Evolutionary conservation across 768 basidiomycete genomes (phyloP), one percentile per base, ranked within the genome.

Genomic region (Obba rivulosa): DNA sequence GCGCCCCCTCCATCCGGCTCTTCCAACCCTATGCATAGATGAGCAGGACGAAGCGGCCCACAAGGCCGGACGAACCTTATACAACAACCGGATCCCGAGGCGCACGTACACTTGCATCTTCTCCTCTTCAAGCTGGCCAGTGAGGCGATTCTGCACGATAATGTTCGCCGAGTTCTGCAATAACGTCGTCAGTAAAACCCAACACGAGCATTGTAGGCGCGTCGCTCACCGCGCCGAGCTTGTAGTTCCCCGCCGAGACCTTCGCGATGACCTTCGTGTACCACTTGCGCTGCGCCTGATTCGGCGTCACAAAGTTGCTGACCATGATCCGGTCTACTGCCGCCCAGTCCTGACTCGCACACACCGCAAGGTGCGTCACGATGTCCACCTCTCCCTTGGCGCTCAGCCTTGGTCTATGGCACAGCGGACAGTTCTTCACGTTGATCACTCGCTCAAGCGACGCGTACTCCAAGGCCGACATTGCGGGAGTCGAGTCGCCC

Each of bases 31-130:
- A 50, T 8, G 49, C 20, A 18, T 51, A 35, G n/a, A 14, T 17
- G 34, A 54, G 25, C 44, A 44, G 51, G 25, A 45, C 43, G 21
- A 24, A 22, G 3, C 8, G 11, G 10, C 42, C 11, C 14, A 18
- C 31, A 43, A 38, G 13, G 31, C 20, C 44, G 38, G 20, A 18
- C 22, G 31, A 24, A 76, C 82, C 77, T 88, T 90, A 75, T 98
- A 99, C 51, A 97, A 64, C 49, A 99, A 61, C 22, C 95, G 75
- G 59, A 99, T 99, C 2, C 95, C 95, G 14, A 99, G 69, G 34
- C 94, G 73, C 0, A 97, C 92, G 62, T 96, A 97, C 11, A 83
- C 82, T 60, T 93, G 86, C 92, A 97, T 99, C 73, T 97, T 98
- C 71, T 98, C 95, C 68, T 99, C 95, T 62, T 93, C 87, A 49